phyloP scores from a whole-genome alignment of 176 grass and related monocot genomes.

The Avena insularis region DNA sequence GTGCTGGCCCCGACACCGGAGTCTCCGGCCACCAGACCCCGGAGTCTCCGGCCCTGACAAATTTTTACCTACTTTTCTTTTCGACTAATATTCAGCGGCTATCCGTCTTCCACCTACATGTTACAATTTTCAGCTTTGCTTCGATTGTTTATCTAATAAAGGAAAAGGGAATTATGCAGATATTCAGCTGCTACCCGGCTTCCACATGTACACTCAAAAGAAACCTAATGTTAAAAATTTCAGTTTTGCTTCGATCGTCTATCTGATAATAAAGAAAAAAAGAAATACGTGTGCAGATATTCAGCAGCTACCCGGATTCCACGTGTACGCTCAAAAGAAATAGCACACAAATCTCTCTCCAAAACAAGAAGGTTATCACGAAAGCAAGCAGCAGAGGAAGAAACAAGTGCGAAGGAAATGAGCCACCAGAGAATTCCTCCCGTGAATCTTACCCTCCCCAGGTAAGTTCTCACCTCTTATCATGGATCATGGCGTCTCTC shows the following conservation, averaged over 20 bases:
- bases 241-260: neutral
- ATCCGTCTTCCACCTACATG: too few relatives aligned
- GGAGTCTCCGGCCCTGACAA: too few relatives aligned
- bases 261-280: neutral
- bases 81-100: too few relatives aligned
- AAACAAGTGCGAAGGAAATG: neutral
- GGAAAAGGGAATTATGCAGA: neutral
- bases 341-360: neutral
- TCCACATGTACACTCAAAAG: too few relatives aligned
- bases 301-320: neutral
- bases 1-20: too few relatives aligned
- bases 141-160: neutral
- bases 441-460: conserved; percentile 46
- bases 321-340: neutral
- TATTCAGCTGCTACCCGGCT: neutral
- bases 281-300: neutral
- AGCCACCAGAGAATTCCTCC: conserved; percentile 43
- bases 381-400: neutral
- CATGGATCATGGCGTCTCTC: neutral
- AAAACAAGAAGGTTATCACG: neutral
- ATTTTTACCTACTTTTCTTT: too few relatives aligned
- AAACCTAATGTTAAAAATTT: neutral
- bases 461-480: conserved; percentile 33
- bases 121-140: neutral
- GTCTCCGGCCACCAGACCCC: too few relatives aligned